phyloP scores from a whole-genome alignment of 495 filamentous ascomycete species.

The Neurospora sp. region DNA sequence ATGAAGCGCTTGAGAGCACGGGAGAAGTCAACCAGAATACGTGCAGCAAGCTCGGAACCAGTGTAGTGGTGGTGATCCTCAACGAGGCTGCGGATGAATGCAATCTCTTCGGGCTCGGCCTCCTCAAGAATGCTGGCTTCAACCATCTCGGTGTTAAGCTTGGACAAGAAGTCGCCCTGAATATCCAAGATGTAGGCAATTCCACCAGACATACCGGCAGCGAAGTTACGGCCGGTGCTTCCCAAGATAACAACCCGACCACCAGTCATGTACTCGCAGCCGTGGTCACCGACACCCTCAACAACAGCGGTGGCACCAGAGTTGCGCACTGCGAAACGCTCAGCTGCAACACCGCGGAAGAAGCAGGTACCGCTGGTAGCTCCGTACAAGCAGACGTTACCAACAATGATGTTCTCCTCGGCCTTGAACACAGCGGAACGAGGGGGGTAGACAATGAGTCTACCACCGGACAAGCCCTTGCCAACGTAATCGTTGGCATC shows the following conservation, averaged over 20 bases:
- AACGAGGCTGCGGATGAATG: constrained; percentile 84
- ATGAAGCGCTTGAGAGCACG: constrained; percentile 85
- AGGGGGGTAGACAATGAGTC: constrained; percentile 93
- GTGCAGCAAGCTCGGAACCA: constrained; percentile 90
- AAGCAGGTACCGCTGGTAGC: constrained; percentile 89
- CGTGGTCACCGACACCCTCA: constrained; percentile 95
- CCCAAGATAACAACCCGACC: constrained; percentile 87
- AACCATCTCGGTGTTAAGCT: constrained; percentile 99
- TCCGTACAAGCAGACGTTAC: constrained; percentile 96
- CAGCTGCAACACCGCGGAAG: constrained; percentile 96
- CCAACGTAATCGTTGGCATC: constrained; percentile 98
- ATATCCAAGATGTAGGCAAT: constrained; percentile 96
- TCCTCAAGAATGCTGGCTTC: constrained; percentile 84
- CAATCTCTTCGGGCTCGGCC: constrained; percentile 64
- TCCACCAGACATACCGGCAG: constrained; percentile 98
- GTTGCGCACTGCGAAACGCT: constrained; percentile 97
- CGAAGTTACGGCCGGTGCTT: constrained; percentile 96
- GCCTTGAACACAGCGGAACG: constrained; percentile 91
- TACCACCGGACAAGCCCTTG: constrained; percentile 92
- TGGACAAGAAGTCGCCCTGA: constrained; percentile 81
- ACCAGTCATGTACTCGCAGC: constrained; percentile 99
- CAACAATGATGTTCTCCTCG: constrained; percentile 94
- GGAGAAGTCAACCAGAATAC: constrained; percentile 94
- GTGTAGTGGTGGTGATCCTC: constrained; percentile 99
- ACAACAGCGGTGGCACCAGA: constrained; percentile 95